phyloP scores from a whole-genome alignment of 2,329 filamentous ascomycete species.

The Mycosphaerella sp. region DNA sequence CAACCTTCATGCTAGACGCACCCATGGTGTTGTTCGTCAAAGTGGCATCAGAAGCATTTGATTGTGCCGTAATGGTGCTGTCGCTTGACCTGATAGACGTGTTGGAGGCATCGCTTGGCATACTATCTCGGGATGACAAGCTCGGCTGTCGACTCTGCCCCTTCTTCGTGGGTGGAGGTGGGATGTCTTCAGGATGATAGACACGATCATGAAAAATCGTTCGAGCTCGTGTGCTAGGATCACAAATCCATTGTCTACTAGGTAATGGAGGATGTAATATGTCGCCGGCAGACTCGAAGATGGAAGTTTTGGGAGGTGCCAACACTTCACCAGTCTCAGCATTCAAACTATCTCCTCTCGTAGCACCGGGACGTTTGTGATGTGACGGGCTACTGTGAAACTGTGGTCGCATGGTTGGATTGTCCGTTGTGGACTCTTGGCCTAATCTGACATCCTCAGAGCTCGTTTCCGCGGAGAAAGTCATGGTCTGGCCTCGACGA shows the following conservation, averaged over 20 bases:
- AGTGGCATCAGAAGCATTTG: slow-evolving; percentile 5
- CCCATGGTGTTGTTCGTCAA: slow-evolving; percentile 36
- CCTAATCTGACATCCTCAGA: slow-evolving; percentile 21
- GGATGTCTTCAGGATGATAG: slow-evolving; percentile 90
- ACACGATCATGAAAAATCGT: slow-evolving; percentile 97
- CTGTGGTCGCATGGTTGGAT: slow-evolving; percentile 32
- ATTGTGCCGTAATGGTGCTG: slow-evolving; percentile 7
- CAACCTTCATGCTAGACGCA: slow-evolving; percentile 72
- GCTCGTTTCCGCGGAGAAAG: slow-evolving; percentile 36
- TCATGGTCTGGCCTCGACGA: slow-evolving; percentile 65
- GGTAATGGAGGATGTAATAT: slow-evolving; percentile 86
- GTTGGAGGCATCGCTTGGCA: neutral
- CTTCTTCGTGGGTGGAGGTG: slow-evolving; percentile 58
- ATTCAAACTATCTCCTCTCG: slow-evolving; percentile 48
- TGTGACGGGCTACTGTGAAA: slow-evolving; percentile 12
- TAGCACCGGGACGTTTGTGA: slow-evolving; percentile 40
- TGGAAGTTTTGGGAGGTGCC: slow-evolving; percentile 80
- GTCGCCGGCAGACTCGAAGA: slow-evolving; percentile 93
- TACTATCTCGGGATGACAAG: neutral
- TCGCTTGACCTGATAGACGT: slow-evolving; percentile 15
- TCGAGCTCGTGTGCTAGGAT: slow-evolving; percentile 72
- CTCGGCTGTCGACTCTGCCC: neutral
- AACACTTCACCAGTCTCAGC: slow-evolving; percentile 29
- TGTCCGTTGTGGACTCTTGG: slow-evolving; percentile 23
- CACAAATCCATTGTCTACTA: slow-evolving; percentile 70